Base-by-base conservation (phyloP, 306 rosid genomes). In the Vigna radiata region DNA sequence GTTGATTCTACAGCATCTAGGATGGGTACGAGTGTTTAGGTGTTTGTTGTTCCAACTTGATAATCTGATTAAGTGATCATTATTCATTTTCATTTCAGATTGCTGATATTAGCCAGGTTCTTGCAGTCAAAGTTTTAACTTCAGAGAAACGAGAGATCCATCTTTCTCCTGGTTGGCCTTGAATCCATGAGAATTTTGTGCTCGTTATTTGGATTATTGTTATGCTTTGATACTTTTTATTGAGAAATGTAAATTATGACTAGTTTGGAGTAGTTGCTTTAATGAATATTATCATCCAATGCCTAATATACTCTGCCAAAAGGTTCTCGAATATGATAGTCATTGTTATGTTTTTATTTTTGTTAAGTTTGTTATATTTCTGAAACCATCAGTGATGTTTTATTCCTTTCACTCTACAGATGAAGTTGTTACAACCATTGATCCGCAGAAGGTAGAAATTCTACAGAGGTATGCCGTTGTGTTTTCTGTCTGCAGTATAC, bases 1-100 rank as follows among this genome's bases (percentile, higher is more conserved):
- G 69, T 90, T 95, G 88, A 90, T 95, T 79, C 91, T 95, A 74
- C 97, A 88, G 75, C 96, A 95, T 89, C 91, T 95, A 82, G 97
- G 96, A 89, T 95, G 98, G 98, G 98, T 95, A 89, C 62, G 83
- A 44, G 56, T 59, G 66, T 75, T 48, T 48, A 23, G 47, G 72
- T 55, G 18, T 73, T 47, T 63, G 64, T 43, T 33, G 50, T 33
- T 52, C 62, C 14, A 56, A 56, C 31, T 75, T 68, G 68, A 36
- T 67, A 70, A 61, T 75, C 70, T 70, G 13, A 16, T 79, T 15
- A 31, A 6, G 19, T 78, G 69, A 61, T 68, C 8, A 36, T 47
- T 50, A 66, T 44, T 29, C 41, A 71, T 81, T 81, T 74, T 15
- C 36, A 55, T 77, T 77, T 80, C 86, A 95, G 98, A 81, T 95